Percentiles rank a stretch among this genome's conserved stretches.
Evolutionary conservation across 257 asterid species (phyloP).

Genomic region (Solanum virginianum): DNA sequence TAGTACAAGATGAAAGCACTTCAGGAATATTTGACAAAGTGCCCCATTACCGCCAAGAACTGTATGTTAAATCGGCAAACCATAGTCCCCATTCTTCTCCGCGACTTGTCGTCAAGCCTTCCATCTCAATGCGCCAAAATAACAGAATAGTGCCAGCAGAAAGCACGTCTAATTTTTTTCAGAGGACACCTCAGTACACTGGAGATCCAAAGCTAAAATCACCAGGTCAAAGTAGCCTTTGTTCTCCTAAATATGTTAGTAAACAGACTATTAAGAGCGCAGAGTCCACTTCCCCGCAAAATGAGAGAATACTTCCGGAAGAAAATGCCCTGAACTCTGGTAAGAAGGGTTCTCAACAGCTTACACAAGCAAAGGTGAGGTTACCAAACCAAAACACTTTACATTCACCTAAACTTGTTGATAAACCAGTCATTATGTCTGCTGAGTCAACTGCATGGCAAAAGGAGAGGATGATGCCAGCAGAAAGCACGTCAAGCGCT

Average conservation of each 20-base stretch:
- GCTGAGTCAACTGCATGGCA: slow-evolving; percentile 6
- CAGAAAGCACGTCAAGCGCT: slow-evolving; percentile 7
- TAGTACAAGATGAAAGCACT: slow-evolving; percentile 35
- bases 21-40: slow-evolving; percentile 19
- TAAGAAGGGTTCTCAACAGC: neutral
- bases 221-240: neutral
- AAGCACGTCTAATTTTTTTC: neutral
- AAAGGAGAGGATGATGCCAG: slow-evolving; percentile 5
- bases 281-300: neutral
- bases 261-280: neutral
- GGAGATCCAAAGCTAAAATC: neutral
- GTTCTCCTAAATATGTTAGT: neutral
- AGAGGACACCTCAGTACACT: neutral
- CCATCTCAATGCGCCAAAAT: neutral
- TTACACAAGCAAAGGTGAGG: neutral
- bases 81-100: slow-evolving; percentile 30
- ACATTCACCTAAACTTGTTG: slow-evolving; percentile 15
- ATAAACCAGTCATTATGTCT: slow-evolving; percentile 3
- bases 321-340: neutral
- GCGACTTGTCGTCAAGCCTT: slow-evolving; percentile 5
- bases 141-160: neutral
- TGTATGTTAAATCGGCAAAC: slow-evolving; percentile 17
- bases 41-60: slow-evolving; percentile 19
- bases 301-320: neutral
- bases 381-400: slow-evolving; percentile 8